Evolutionary conservation across 495 filamentous ascomycete genomes (phyloP).

Genomic region (Hypoxylon subgilvum): DNA sequence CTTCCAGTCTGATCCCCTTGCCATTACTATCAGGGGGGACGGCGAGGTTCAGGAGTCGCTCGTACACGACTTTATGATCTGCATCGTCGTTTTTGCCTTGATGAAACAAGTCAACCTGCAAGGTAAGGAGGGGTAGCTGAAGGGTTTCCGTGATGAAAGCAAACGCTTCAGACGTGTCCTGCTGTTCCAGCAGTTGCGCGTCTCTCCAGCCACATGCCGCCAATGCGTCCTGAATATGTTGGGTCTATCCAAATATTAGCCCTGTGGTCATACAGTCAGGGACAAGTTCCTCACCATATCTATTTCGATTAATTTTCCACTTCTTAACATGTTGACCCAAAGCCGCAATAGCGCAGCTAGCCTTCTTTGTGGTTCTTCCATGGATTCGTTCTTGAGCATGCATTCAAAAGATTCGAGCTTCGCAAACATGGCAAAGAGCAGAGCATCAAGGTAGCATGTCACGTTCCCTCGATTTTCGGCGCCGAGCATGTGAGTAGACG

Average conservation of each 20-base stretch:
- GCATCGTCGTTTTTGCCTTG: slow-evolving; percentile 81
- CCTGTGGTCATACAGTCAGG: background rate
- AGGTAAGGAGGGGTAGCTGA: slow-evolving; percentile 82
- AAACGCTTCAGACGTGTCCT: slow-evolving; percentile 95
- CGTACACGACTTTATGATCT: slow-evolving; percentile 93
- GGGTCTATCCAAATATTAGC: slow-evolving; percentile 66
- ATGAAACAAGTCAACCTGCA: slow-evolving; percentile 95
- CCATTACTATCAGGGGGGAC: slow-evolving; percentile 71
- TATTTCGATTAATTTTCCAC: slow-evolving; percentile 80
- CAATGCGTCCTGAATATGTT: slow-evolving; percentile 79
- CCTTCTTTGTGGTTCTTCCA: slow-evolving; percentile 72
- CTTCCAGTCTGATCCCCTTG: slow-evolving; percentile 75
- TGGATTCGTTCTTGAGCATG: slow-evolving; percentile 67
- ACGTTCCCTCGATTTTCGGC: slow-evolving; percentile 85
- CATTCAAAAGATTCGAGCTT: slow-evolving; percentile 87
- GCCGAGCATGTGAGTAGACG: slow-evolving; percentile 73
- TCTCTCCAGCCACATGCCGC: slow-evolving; percentile 92
- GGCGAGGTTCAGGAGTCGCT: slow-evolving; percentile 88
- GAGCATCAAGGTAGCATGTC: slow-evolving; percentile 88
- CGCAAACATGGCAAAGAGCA: slow-evolving; percentile 98
- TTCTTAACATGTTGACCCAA: slow-evolving; percentile 91
- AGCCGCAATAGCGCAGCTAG: slow-evolving; percentile 76
- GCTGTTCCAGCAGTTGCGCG: slow-evolving; percentile 74
- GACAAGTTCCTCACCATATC: slow-evolving; percentile 70
- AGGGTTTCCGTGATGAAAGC: slow-evolving; percentile 90